A percentile compares a stretch with the other conserved stretches of the same genome.
Evolutionary conservation across 2,329 filamentous ascomycete genomes (phyloP).

Genomic region (Ophiostoma sp.): DNA sequence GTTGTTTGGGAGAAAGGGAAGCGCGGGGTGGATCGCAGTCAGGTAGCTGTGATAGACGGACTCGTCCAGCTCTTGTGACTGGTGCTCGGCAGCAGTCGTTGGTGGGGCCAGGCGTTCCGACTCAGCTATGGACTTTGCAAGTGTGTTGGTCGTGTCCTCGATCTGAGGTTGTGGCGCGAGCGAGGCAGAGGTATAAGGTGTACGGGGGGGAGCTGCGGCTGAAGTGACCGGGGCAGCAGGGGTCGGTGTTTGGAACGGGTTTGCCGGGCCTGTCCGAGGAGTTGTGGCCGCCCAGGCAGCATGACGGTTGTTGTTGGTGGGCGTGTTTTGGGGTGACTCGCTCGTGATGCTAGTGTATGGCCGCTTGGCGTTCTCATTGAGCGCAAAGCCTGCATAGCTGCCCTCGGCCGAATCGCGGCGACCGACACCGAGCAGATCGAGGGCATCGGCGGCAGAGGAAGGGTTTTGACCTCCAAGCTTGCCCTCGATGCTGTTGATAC

Average conservation of each 20-base stretch:
- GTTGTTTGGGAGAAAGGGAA: slow-evolving; percentile 58
- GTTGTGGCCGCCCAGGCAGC: slow-evolving; percentile 45
- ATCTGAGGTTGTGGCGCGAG: slow-evolving; percentile 24
- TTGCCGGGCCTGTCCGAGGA: slow-evolving; percentile 36
- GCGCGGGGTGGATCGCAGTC: slow-evolving; percentile 57
- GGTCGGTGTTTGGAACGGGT: slow-evolving; percentile 28
- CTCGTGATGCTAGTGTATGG: slow-evolving; percentile 46
- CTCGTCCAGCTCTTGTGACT: slow-evolving; percentile 40
- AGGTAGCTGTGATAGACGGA: slow-evolving; percentile 54
- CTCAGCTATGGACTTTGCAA: slow-evolving; percentile 25
- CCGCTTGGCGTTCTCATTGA: slow-evolving; percentile 42
- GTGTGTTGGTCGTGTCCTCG: slow-evolving; percentile 18
- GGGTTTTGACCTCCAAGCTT: slow-evolving; percentile 54
- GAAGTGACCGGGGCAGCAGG: slow-evolving; percentile 23
- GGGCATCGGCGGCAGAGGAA: slow-evolving; percentile 34
- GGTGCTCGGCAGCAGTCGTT: slow-evolving; percentile 29
- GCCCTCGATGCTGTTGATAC: slow-evolving; percentile 75
- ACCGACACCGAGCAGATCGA: slow-evolving; percentile 29
- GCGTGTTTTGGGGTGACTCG: slow-evolving; percentile 6
- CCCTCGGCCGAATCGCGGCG: slow-evolving; percentile 41
- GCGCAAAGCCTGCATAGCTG: slow-evolving; percentile 36
- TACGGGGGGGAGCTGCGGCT: neutral
- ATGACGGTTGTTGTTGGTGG: slow-evolving; percentile 28
- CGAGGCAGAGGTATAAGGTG: slow-evolving; percentile 20
- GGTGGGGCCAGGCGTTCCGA: slow-evolving; percentile 29